Percentiles rank a stretch among this genome's conserved stretches.
Evolutionary conservation across 805 yeast species (phyloP).

Genomic region (Candida methanosorbosa): DNA sequence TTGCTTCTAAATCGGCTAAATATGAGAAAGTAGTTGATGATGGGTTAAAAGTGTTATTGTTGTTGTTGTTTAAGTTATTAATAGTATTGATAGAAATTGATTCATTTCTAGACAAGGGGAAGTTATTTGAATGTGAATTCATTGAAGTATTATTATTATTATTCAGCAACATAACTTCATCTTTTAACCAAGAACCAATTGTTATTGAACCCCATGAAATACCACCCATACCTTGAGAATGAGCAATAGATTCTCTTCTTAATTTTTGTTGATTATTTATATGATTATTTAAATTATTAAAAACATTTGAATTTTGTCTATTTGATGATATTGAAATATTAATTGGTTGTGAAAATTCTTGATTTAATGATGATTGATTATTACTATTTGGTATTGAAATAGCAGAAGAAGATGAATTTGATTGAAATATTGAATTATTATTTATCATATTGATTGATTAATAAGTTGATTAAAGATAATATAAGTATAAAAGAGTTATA

Average conservation of each 20-base stretch:
- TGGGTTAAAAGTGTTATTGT: slow-evolving; percentile 23
- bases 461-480: no score
- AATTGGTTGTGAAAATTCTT: slow-evolving; percentile 1
- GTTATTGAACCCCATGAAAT: slow-evolving; percentile 95
- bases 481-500: no score
- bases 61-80: slow-evolving; percentile 1
- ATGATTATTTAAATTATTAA: slow-evolving; percentile 21
- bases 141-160: slow-evolving; percentile 4
- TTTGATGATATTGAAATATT: background rate
- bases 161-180: slow-evolving; percentile 66
- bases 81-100: slow-evolving; percentile 3
- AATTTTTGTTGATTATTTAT: slow-evolving; percentile 40
- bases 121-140: background rate
- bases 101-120: background rate
- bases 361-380: background rate
- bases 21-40: slow-evolving; percentile 63
- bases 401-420: slow-evolving; percentile 22
- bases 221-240: slow-evolving; percentile 97
- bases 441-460: no score
- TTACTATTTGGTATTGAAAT: slow-evolving; percentile 22
- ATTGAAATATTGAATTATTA: slow-evolving; percentile 11
- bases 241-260: slow-evolving; percentile 87
- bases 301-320: background rate
- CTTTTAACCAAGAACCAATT: slow-evolving; percentile 93
- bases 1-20: slow-evolving; percentile 88